Percentiles rank a stretch among this genome's conserved stretches.
Evolutionary conservation across 371 early-diverging fungal genomes (phyloP).

Genomic region (Apophysomyces variabilis): DNA sequence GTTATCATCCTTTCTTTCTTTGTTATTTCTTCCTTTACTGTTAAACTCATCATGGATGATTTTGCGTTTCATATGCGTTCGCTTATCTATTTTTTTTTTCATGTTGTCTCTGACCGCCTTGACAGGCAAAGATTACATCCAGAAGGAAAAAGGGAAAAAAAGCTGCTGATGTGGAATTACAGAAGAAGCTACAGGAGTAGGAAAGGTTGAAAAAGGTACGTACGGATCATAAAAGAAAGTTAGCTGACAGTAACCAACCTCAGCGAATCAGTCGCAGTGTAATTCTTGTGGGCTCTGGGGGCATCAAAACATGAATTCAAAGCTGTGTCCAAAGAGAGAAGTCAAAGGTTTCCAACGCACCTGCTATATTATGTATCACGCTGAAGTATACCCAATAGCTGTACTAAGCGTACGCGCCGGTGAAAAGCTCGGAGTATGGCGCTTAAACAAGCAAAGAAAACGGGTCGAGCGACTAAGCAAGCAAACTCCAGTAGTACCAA

Average conservation of each 20-base stretch:
- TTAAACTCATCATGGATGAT: neutral
- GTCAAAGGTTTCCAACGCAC: neutral
- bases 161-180: neutral
- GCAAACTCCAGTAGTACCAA: neutral
- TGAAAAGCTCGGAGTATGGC: neutral
- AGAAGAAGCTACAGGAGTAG: neutral
- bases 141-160: no score
- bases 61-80: neutral
- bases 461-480: neutral
- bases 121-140: no score
- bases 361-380: neutral
- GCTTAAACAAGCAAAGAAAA: neutral
- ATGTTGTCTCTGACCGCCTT: no score
- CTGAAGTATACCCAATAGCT: neutral
- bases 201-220: neutral
- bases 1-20: neutral
- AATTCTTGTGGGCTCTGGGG: neutral
- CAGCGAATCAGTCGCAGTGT: neutral
- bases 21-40: neutral
- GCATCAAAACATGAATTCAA: neutral
- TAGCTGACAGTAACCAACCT: neutral
- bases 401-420: neutral
- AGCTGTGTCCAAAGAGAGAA: neutral
- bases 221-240: neutral
- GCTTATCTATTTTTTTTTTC: neutral